Evolutionary conservation across 257 asterid species (phyloP).

Genomic region (Capsicum rhomboideum): DNA sequence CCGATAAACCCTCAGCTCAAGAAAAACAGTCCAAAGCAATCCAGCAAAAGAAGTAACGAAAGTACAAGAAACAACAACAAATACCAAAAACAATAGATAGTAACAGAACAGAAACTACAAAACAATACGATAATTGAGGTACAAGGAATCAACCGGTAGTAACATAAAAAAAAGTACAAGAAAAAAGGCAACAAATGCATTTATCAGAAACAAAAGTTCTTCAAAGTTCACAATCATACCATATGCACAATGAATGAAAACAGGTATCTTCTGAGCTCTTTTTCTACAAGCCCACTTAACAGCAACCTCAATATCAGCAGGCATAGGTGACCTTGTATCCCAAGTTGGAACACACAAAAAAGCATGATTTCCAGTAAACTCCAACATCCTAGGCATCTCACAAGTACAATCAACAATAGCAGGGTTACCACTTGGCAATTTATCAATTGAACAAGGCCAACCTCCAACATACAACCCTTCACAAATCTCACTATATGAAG

Average conservation of each 20-base stretch:
- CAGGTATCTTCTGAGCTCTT: conserved; percentile 62
- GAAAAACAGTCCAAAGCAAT: too few species aligned
- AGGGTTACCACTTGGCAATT: conserved; percentile 79
- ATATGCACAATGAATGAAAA: conserved; percentile 85
- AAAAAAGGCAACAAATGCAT: neutral
- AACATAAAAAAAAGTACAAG: too few species aligned
- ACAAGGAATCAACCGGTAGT: too few species aligned
- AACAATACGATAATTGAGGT: too few species aligned
- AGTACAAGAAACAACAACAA: too few species aligned
- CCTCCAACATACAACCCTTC: conserved; percentile 88
- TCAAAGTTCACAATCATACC: conserved; percentile 35
- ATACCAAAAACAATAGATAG: too few species aligned
- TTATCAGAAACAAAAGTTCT: neutral
- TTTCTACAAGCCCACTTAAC: conserved; percentile 94
- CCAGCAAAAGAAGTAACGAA: too few species aligned
- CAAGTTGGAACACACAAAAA: conserved; percentile 84
- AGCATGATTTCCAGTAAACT: conserved; percentile 41
- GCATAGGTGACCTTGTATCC: conserved; percentile 84
- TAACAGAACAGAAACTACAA: too few species aligned
- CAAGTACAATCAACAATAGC: conserved; percentile 91
- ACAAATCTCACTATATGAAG: conserved; percentile 57
- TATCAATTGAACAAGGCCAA: conserved; percentile 73
- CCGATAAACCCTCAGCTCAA: too few species aligned
- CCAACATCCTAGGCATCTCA: conserved; percentile 74
- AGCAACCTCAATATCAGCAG: conserved; percentile 78